These are phyloP conservation scores for Atalantia buxifolia DNA, from an alignment of 345 rosid species.

Conservation along the genomic window DNA sequence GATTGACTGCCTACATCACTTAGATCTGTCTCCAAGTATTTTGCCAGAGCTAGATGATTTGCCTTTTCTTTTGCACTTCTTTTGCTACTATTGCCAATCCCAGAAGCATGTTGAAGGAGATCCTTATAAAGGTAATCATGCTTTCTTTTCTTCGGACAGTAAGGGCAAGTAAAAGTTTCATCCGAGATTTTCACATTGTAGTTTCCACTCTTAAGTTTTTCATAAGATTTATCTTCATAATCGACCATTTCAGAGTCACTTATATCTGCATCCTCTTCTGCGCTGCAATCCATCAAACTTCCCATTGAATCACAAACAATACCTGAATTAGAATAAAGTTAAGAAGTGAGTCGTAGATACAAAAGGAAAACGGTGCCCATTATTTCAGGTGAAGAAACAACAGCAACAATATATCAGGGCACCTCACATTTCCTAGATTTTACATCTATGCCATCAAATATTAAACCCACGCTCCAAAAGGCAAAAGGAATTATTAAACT, in stretches of 20 bases:
- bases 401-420: neutral
- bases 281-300: slow-evolving; percentile 20
- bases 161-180: slow-evolving; percentile 67
- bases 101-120: slow-evolving; percentile 94
- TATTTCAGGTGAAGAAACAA: neutral
- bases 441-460: neutral
- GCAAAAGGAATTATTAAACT: neutral
- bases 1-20: slow-evolving; percentile 30
- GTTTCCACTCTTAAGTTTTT: slow-evolving; percentile 73
- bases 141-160: slow-evolving; percentile 71
- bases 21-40: slow-evolving; percentile 60
- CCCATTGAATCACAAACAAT: neutral
- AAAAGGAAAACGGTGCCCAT: neutral
- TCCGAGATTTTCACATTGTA: slow-evolving; percentile 50
- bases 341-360: neutral
- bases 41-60: slow-evolving; percentile 74
- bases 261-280: slow-evolving; percentile 33
- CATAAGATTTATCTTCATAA: slow-evolving; percentile 49
- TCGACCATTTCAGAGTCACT: slow-evolving; percentile 56
- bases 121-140: slow-evolving; percentile 56
- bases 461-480: too few species aligned
- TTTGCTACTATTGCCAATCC: slow-evolving; percentile 79
- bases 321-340: neutral
- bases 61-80: slow-evolving; percentile 74
- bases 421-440: neutral